Conservation (phyloP, 805 yeast genomes). For the Monosporozyma unispora region DNA sequence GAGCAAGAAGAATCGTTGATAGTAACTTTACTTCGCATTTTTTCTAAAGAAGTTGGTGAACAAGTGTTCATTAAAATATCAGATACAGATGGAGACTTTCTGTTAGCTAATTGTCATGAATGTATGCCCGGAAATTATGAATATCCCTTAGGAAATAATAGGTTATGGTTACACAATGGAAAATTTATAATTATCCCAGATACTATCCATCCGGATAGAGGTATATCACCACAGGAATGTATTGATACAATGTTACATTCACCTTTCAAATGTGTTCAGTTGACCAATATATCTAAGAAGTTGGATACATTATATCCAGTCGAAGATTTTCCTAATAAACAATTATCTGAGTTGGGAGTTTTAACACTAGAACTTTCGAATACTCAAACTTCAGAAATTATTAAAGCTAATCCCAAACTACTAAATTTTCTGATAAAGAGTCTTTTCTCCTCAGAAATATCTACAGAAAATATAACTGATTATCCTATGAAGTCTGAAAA, state of each 20-base stretch:
- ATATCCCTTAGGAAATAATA: constrained; percentile 34
- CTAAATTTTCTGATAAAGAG: constrained; percentile 16
- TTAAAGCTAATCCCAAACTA: constrained; percentile 13
- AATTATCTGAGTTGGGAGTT: constrained; percentile 19
- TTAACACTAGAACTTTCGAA: constrained; percentile 13
- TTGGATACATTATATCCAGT: constrained; percentile 11
- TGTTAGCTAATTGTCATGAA: constrained; percentile 43
- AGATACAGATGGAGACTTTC: constrained; percentile 51
- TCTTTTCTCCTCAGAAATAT: neutral
- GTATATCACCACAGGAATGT: constrained; percentile 34
- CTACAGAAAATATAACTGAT: neutral
- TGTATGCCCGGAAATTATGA: constrained; percentile 37
- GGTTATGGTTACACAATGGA: constrained; percentile 45
- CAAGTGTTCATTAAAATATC: constrained; percentile 37
- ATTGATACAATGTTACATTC: constrained; percentile 33
- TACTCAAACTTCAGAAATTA: constrained; percentile 7
- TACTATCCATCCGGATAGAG: constrained; percentile 28
- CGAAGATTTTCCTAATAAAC: constrained; percentile 22
- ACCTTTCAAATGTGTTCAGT: constrained; percentile 29
- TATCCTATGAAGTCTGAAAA: too few species aligned
- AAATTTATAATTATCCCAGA: constrained; percentile 35
- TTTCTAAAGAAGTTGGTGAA: constrained; percentile 21
- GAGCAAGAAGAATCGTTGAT: constrained; percentile 40
- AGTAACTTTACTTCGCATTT: constrained; percentile 32
- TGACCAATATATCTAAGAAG: constrained; percentile 15